Evolutionary conservation across 2,329 filamentous ascomycete species (phyloP).

Genomic region (Cucurbitaria berberidis): DNA sequence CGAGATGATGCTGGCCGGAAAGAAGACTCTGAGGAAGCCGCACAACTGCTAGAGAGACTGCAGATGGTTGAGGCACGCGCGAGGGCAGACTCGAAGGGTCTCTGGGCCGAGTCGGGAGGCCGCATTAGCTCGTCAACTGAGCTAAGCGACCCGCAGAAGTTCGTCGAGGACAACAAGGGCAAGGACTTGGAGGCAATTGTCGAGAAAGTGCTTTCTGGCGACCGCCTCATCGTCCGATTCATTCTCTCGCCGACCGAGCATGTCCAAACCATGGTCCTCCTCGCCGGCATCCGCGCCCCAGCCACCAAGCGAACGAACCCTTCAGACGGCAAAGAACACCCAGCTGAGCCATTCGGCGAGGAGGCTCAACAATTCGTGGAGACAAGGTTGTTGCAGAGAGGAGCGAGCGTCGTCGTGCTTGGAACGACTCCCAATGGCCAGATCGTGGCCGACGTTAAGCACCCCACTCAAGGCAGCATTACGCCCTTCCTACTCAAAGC

Average conservation of each 20-base stretch:
- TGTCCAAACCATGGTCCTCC: constrained; percentile 82
- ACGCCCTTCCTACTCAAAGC: constrained; percentile 88
- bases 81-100: constrained; percentile 76
- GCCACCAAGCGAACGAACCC: constrained; percentile 84
- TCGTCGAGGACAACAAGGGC: constrained; percentile 84
- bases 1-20: constrained; percentile 92
- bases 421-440: constrained; percentile 90
- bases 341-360: constrained; percentile 87
- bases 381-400: constrained; percentile 81
- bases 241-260: constrained; percentile 83
- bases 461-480: constrained; percentile 85
- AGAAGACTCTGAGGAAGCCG: constrained; percentile 79
- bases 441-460: constrained; percentile 84
- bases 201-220: constrained; percentile 89
- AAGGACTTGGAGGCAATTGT: constrained; percentile 80
- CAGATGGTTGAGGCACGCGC: constrained; percentile 79
- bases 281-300: constrained; percentile 88
- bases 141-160: constrained; percentile 73
- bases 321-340: constrained; percentile 78
- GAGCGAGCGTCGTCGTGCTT: constrained; percentile 80
- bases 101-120: constrained; percentile 73
- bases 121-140: constrained; percentile 82
- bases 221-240: constrained; percentile 84
- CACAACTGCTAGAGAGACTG: constrained; percentile 75
- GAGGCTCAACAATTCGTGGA: constrained; percentile 91